Percentiles rank a stretch among this genome's conserved stretches.
Evolutionary conservation across 257 asterid genomes (phyloP).

Genomic region (Solanum lycopersicoides): DNA sequence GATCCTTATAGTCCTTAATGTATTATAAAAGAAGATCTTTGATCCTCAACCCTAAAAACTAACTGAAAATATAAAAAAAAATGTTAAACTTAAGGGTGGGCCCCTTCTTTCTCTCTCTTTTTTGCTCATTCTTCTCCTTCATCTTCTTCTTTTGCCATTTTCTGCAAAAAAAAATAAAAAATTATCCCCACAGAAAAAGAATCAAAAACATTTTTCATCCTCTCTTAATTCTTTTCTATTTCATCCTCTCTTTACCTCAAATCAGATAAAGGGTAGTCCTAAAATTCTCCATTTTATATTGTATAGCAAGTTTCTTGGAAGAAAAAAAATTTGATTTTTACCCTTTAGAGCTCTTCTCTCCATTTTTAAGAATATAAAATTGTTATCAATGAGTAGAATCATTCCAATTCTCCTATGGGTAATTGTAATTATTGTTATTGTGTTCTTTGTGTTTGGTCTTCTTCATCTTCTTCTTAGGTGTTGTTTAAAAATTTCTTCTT

Average conservation of each 20-base stretch:
- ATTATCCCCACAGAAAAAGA: too few relatives aligned
- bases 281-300: not conserved
- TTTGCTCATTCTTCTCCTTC: too few relatives aligned
- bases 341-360: not conserved
- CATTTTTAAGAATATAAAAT: not conserved
- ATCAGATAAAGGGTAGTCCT: not conserved
- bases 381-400: constrained; percentile 30
- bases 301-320: constrained; percentile 4
- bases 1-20: too few relatives aligned
- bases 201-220: too few relatives aligned
- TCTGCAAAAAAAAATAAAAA: too few relatives aligned
- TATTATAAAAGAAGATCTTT: too few relatives aligned
- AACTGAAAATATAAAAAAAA: too few relatives aligned
- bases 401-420: constrained; percentile 34
- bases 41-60: too few relatives aligned
- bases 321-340: not conserved
- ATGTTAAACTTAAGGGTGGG: too few relatives aligned
- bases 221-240: not conserved
- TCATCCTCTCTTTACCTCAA: too few relatives aligned
- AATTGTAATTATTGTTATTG: constrained; percentile 40
- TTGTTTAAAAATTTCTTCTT: constrained; percentile 25
- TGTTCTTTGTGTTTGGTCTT: constrained; percentile 42
- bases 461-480: constrained; percentile 36
- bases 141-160: too few relatives aligned
- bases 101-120: too few relatives aligned